Conservation (phyloP, 495 filamentous ascomycete genomes). For the Evansstolkia leycettana region DNA sequence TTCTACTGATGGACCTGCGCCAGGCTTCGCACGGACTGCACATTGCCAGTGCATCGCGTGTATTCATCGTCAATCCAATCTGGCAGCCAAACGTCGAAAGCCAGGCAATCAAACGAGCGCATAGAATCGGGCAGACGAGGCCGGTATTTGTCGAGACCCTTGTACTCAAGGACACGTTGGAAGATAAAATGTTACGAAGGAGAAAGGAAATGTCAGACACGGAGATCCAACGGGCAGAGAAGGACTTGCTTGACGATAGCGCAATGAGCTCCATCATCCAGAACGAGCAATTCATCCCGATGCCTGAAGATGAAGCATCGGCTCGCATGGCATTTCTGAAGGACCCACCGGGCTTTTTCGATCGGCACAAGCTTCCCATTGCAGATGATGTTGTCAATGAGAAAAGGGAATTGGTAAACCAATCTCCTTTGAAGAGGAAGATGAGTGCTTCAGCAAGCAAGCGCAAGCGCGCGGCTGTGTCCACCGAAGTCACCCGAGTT, state of each 20-base stretch:
- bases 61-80: constrained; percentile 88
- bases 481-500: neutral
- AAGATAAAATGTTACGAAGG: constrained; percentile 71
- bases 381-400: constrained; percentile 16
- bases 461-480: constrained; percentile 4
- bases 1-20: constrained; percentile 80
- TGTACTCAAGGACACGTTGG: constrained; percentile 67
- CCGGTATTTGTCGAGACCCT: constrained; percentile 82
- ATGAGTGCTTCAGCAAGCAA: constrained; percentile 4
- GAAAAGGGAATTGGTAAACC: neutral
- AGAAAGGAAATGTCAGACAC: constrained; percentile 64
- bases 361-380: constrained; percentile 26
- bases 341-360: constrained; percentile 23
- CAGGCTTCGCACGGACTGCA: constrained; percentile 84
- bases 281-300: constrained; percentile 51
- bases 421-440: too few species aligned
- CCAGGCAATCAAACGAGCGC: constrained; percentile 84
- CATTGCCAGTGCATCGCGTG: constrained; percentile 64
- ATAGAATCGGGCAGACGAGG: constrained; percentile 73
- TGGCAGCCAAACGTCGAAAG: constrained; percentile 78
- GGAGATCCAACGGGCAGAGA: constrained; percentile 57
- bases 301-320: constrained; percentile 30
- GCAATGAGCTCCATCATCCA: constrained; percentile 70
- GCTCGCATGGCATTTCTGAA: constrained; percentile 14
- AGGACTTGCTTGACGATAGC: constrained; percentile 58